Percentiles rank a stretch among this genome's conserved stretches.
Evolutionary conservation across 768 basidiomycete genomes (phyloP).

Genomic region (Lactifluus pinguis): DNA sequence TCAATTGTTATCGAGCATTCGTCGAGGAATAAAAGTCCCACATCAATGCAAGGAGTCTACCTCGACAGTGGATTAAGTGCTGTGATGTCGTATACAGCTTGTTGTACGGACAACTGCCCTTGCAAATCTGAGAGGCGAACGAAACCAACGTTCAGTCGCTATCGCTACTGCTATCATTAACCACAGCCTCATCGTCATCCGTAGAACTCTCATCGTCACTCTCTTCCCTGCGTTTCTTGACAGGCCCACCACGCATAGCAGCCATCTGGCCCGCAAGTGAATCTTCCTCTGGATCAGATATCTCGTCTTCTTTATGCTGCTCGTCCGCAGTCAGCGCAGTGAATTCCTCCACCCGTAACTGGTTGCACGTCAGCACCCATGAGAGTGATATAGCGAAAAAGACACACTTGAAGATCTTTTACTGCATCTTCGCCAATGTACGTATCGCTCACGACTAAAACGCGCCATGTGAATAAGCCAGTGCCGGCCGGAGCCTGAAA

Average conservation of each 20-base stretch:
- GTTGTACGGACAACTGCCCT: neutral
- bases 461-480: conserved; percentile 83
- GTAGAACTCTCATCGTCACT: conserved; percentile 47
- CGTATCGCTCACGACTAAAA: conserved; percentile 80
- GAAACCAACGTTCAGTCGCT: conserved; percentile 31
- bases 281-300: conserved; percentile 97
- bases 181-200: conserved; percentile 42
- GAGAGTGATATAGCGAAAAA: neutral
- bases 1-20: conserved; percentile 65
- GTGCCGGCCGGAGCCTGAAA: conserved; percentile 88
- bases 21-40: conserved; percentile 33
- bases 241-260: conserved; percentile 79
- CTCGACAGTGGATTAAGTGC: neutral
- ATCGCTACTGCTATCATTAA: conserved; percentile 44
- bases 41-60: neutral
- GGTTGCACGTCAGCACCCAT: neutral
- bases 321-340: conserved; percentile 49
- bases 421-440: conserved; percentile 74
- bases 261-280: conserved; percentile 97
- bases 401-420: conserved; percentile 61
- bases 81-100: neutral
- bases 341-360: conserved; percentile 82
- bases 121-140: neutral
- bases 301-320: conserved; percentile 74
- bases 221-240: conserved; percentile 52